Evolutionary conservation across 352 stramenopile genomes (phyloP).

Genomic region (Globisporangium carolinianum): DNA sequence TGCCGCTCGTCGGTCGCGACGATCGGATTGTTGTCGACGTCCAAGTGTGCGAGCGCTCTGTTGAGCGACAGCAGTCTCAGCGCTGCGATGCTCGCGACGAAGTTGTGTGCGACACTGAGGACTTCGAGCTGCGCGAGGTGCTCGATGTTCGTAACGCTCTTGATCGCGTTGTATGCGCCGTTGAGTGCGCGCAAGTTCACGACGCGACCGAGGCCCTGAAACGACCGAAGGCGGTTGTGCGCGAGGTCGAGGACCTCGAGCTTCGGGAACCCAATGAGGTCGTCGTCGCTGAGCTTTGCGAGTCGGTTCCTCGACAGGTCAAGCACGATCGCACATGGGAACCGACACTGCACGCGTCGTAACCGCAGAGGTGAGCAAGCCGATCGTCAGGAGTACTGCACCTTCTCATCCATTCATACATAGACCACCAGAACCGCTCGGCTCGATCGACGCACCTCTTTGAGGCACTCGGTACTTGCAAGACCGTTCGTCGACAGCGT

Average conservation of each 20-base stretch:
- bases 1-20: conserved; percentile 59
- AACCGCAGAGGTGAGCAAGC: background rate
- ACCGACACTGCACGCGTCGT: conserved; percentile 36
- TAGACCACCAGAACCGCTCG: no score
- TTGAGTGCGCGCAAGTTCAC: conserved; percentile 60
- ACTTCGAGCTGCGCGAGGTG: conserved; percentile 56
- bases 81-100: conserved; percentile 36
- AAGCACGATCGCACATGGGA: conserved; percentile 37
- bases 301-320: conserved; percentile 68
- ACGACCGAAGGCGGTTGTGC: conserved; percentile 47
- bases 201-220: conserved; percentile 43
- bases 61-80: conserved; percentile 70
- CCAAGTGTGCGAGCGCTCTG: conserved; percentile 54
- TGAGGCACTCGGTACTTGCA: conserved; percentile 39
- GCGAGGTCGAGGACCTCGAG: conserved; percentile 61
- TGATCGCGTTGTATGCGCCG: conserved; percentile 47
- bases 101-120: conserved; percentile 43
- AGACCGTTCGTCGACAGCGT: conserved; percentile 59
- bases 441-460: conserved; percentile 25
- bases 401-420: no score
- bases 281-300: conserved; percentile 39
- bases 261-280: conserved; percentile 44
- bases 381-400: no score
- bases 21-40: conserved; percentile 72
- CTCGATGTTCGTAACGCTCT: conserved; percentile 67